phyloP scores from a whole-genome alignment of 805 yeast genomes.

The Candida easanensis region DNA sequence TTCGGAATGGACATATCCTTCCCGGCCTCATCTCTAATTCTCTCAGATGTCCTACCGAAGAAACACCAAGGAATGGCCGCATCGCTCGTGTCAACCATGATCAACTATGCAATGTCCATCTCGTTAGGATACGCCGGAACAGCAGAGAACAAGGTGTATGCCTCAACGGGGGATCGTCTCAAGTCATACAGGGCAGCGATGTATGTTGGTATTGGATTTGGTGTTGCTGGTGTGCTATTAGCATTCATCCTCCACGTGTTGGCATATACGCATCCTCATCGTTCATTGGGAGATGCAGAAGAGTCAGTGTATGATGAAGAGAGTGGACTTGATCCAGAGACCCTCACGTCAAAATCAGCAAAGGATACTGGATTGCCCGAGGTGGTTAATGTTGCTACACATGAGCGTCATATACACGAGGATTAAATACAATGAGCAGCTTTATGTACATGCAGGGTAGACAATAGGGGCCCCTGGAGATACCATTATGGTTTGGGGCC shows the following conservation, averaged over 20 bases:
- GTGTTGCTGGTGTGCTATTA: conserved; percentile 40
- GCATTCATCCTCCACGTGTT: too few species aligned
- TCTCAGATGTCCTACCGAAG: conserved; percentile 57
- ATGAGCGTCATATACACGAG: too few species aligned
- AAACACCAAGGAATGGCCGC: conserved; percentile 79
- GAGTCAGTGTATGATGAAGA: not conserved
- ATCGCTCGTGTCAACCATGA: conserved; percentile 64
- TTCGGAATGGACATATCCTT: conserved; percentile 81
- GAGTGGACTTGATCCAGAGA: too few species aligned
- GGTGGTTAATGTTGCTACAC: too few species aligned
- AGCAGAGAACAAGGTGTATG: conserved; percentile 44
- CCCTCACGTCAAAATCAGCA: too few species aligned
- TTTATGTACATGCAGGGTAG: too few species aligned
- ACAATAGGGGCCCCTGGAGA: too few species aligned
- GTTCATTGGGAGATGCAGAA: not conserved
- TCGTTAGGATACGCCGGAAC: conserved; percentile 71
- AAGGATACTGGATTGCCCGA: too few species aligned
- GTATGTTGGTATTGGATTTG: conserved; percentile 60
- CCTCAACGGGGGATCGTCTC: conserved; percentile 27
- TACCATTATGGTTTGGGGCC: too few species aligned
- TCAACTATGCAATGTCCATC: conserved; percentile 70
- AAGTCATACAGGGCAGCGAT: conserved; percentile 54
- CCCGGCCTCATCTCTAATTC: conserved; percentile 67
- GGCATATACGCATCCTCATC: too few species aligned
- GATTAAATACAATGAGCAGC: too few species aligned